Percentiles rank a stretch among this genome's conserved stretches.
These are phyloP conservation scores for Schizochytrium sp. DNA, from an alignment of 108 stramenopile genomes.

Conservation along the genomic window DNA sequence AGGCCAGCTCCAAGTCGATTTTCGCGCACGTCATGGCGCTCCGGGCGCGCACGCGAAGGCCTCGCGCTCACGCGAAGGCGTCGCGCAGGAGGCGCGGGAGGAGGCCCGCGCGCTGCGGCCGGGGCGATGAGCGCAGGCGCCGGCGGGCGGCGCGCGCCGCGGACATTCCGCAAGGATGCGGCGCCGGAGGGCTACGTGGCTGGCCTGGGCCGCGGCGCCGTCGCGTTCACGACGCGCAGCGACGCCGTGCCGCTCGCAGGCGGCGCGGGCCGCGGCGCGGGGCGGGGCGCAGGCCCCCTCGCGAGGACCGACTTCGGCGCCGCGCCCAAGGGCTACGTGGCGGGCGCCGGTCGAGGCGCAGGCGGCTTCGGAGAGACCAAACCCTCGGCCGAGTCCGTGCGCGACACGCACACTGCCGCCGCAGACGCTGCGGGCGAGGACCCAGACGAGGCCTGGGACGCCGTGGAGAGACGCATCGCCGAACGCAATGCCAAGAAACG, in stretches of 20 bases:
- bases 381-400: slow-evolving; percentile 23
- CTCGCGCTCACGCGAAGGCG: too few relatives aligned
- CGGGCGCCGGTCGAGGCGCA: slow-evolving; percentile 43
- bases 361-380: slow-evolving; percentile 21
- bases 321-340: slow-evolving; percentile 72
- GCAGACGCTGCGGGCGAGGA: slow-evolving; percentile 71
- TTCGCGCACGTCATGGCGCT: slow-evolving; percentile 30
- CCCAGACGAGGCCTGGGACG: slow-evolving; percentile 86
- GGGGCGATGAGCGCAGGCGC: too few relatives aligned
- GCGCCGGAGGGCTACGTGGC: slow-evolving; percentile 67
- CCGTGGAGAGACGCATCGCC: slow-evolving; percentile 88
- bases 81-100: too few relatives aligned
- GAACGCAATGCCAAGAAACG: slow-evolving; percentile 52
- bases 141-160: background rate
- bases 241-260: slow-evolving; percentile 73
- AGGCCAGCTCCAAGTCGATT: slow-evolving; percentile 75
- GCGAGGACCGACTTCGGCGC: slow-evolving; percentile 47
- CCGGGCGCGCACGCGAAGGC: background rate
- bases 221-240: slow-evolving; percentile 89
- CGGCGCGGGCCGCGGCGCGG: background rate
- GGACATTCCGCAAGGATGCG: background rate
- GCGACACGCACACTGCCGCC: slow-evolving; percentile 19
- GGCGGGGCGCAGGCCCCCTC: background rate
- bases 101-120: too few relatives aligned
- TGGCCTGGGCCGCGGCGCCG: slow-evolving; percentile 88